A percentile compares a stretch with the other conserved stretches of the same genome.
Conservation (phyloP, 345 rosid genomes). For the Eucalyptus globulus region DNA sequence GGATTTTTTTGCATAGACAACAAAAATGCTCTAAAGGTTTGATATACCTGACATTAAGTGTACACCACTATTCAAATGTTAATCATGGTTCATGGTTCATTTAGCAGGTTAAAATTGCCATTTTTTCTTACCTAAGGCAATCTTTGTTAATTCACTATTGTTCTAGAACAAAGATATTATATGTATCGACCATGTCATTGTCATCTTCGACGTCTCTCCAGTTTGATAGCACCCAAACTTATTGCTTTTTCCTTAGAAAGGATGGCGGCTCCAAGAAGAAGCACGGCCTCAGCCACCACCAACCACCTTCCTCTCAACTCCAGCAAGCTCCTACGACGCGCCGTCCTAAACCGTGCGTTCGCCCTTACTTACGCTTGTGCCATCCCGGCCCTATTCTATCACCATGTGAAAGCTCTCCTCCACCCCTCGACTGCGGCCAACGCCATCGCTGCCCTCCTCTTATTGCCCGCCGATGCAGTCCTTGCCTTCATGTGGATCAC, state of each 20-base stretch:
- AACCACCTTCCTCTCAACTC: conserved; percentile 17
- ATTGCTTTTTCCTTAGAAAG: neutral
- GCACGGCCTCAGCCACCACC: neutral
- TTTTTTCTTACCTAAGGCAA: neutral
- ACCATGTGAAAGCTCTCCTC: conserved; percentile 27
- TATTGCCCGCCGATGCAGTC: conserved; percentile 43
- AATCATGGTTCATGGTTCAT: neutral
- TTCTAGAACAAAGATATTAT: neutral
- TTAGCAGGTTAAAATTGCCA: neutral
- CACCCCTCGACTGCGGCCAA: neutral
- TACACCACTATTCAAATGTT: too few relatives aligned
- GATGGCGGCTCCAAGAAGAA: neutral
- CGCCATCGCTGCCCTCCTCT: neutral
- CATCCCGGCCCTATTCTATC: conserved; percentile 34
- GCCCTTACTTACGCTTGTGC: conserved; percentile 37
- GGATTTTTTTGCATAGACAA: too few relatives aligned
- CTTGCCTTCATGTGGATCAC: conserved; percentile 65
- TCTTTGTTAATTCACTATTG: neutral
- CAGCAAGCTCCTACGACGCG: conserved; percentile 16
- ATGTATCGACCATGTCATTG: neutral
- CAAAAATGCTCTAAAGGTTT: too few relatives aligned
- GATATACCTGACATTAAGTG: too few relatives aligned
- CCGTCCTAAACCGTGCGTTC: conserved; percentile 27
- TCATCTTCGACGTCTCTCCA: neutral
- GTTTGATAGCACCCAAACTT: neutral